Conservation (phyloP, 2,329 filamentous ascomycete species). For the Arachnopeziza araneosa region DNA sequence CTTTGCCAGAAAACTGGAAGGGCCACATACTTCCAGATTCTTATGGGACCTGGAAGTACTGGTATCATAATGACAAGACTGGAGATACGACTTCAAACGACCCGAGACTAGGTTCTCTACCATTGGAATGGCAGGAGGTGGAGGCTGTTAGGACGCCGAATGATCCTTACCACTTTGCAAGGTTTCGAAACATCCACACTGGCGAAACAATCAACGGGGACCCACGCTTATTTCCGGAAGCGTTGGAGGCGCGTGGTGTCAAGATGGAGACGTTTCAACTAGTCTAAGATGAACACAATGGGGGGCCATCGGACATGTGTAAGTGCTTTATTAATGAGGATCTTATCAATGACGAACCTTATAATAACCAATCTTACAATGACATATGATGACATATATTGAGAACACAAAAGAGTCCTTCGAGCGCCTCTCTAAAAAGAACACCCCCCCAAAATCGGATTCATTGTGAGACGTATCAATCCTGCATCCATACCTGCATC, state of each 20-base stretch:
- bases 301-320: no score
- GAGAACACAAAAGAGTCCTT: no score
- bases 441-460: no score
- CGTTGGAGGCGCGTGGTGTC: neutral
- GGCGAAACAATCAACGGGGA: neutral
- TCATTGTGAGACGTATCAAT: no score
- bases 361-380: no score
- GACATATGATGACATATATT: no score
- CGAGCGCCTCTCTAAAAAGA: no score
- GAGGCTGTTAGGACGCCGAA: neutral
- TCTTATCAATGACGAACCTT: no score
- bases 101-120: neutral
- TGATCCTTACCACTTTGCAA: neutral
- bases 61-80: neutral
- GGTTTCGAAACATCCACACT: neutral
- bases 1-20: neutral
- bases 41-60: neutral
- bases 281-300: no score
- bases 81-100: neutral
- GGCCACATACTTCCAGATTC: neutral
- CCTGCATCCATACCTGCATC: no score
- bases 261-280: neutral
- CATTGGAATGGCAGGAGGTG: neutral
- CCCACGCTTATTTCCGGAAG: neutral
- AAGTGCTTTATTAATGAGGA: no score